phyloP scores from a whole-genome alignment of 179 eudicot genomes.

The Monotropa hypopitys region DNA sequence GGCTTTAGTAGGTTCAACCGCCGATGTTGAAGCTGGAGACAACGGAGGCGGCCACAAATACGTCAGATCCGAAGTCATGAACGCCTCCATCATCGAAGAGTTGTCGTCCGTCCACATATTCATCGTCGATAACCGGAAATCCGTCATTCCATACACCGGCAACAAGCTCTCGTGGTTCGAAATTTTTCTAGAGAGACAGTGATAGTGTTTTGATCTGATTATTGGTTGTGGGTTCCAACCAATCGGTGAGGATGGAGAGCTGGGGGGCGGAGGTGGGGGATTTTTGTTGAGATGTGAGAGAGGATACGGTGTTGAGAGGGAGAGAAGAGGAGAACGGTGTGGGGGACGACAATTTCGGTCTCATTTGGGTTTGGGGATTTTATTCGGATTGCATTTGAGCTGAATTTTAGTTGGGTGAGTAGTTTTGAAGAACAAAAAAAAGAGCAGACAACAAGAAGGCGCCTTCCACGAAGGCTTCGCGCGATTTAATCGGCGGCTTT shows the following conservation, averaged over 20 bases:
- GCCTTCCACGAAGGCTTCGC: conserved; percentile 8
- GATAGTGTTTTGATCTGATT: not conserved
- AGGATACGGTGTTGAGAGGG: not conserved
- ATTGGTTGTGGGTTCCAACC: not conserved
- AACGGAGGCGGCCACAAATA: conserved; percentile 24
- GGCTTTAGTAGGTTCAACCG: conserved; percentile 7
- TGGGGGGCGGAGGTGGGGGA: conserved; percentile 1
- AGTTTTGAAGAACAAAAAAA: not conserved
- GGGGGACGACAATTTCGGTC: conserved; percentile 1
- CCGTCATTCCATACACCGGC: conserved; percentile 17
- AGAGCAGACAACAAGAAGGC: not conserved
- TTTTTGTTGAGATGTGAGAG: conserved; percentile 1
- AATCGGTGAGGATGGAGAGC: conserved; percentile 6
- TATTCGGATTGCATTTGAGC: conserved; percentile 23
- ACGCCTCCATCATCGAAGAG: conserved; percentile 33
- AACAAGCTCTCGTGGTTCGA: not conserved
- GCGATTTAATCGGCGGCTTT: conserved; percentile 7
- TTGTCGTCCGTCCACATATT: conserved; percentile 37
- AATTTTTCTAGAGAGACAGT: not conserved
- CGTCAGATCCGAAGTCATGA: conserved; percentile 25
- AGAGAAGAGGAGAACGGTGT: conserved; percentile 2
- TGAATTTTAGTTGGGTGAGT: conserved; percentile 4
- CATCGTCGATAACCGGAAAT: conserved; percentile 17
- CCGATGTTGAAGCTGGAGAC: conserved; percentile 9
- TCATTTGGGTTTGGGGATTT: conserved; percentile 16